phyloP scores from a whole-genome alignment of 2,329 filamentous ascomycete genomes.

The Clonostachys rhizophaga region DNA sequence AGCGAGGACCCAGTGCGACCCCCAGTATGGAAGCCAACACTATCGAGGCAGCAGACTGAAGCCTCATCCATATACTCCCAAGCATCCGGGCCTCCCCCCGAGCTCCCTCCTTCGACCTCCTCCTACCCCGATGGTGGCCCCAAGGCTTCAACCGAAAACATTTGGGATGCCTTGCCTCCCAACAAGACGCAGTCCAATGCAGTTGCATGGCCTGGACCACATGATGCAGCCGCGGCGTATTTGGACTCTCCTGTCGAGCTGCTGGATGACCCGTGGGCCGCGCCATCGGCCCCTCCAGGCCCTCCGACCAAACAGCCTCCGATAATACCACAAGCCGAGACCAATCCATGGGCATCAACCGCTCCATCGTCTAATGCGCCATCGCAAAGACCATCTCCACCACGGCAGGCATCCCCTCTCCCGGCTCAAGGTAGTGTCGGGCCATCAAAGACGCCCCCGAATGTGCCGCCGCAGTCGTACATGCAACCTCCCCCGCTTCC shows the following conservation, averaged over 20 bases:
- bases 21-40: constrained; percentile 1
- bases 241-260: background rate
- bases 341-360: background rate
- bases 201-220: background rate
- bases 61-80: background rate
- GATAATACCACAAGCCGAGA: background rate
- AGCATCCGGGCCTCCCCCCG: background rate
- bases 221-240: background rate
- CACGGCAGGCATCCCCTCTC: background rate
- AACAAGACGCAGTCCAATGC: too few relatives aligned
- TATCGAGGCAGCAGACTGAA: background rate
- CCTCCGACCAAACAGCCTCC: background rate
- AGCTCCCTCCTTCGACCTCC: background rate
- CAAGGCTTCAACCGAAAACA: background rate
- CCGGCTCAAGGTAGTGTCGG: background rate
- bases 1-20: background rate
- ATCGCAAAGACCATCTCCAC: background rate
- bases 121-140: background rate
- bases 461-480: background rate
- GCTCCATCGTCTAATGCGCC: background rate
- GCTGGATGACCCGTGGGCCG: background rate
- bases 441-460: background rate
- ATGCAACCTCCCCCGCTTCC: constrained; percentile 3
- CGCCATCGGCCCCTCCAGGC: background rate
- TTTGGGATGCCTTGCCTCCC: background rate